These are phyloP conservation scores for Pseudogymnoascus sp. DNA, from an alignment of 2,329 filamentous ascomycete species.

Conservation along the genomic window DNA sequence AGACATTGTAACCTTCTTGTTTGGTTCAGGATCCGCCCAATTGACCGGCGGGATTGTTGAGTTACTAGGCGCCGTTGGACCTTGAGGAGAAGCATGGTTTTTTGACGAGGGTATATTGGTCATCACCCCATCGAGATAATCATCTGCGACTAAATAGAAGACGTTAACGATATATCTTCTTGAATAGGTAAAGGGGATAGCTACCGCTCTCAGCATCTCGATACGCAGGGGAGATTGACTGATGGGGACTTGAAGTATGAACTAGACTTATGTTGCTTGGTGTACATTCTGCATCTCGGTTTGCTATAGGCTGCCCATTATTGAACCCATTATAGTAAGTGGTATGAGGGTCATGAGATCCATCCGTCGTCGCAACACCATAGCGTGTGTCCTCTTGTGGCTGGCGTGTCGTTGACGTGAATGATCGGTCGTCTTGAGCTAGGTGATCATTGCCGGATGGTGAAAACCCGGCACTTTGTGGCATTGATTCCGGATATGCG, in stretches of 20 bases:
- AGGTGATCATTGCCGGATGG: not conserved
- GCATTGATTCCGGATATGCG: not conserved
- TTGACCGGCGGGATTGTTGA: not conserved
- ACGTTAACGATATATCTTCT: not conserved
- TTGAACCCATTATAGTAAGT: not conserved
- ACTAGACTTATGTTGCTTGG: not conserved
- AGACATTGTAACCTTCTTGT: not conserved
- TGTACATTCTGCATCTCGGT: not conserved
- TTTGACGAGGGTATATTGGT: not conserved
- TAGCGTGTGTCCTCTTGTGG: not conserved
- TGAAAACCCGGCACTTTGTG: not conserved
- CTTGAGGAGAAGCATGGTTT: not conserved
- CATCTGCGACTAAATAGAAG: not conserved
- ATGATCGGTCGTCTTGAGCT: not conserved
- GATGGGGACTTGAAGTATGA: not conserved
- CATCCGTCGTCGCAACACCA: not conserved
- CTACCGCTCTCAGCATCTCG: not conserved
- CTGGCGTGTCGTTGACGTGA: not conserved
- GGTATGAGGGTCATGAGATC: not conserved
- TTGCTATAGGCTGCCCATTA: not conserved
- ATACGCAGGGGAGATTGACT: not conserved
- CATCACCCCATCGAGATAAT: not conserved
- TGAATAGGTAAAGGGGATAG: not conserved
- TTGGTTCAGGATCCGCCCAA: constrained; percentile 4
- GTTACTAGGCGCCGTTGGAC: not conserved